Evolutionary conservation across 23 red algal species (phyloP).

Genomic region (Gracilaria domingensis): DNA sequence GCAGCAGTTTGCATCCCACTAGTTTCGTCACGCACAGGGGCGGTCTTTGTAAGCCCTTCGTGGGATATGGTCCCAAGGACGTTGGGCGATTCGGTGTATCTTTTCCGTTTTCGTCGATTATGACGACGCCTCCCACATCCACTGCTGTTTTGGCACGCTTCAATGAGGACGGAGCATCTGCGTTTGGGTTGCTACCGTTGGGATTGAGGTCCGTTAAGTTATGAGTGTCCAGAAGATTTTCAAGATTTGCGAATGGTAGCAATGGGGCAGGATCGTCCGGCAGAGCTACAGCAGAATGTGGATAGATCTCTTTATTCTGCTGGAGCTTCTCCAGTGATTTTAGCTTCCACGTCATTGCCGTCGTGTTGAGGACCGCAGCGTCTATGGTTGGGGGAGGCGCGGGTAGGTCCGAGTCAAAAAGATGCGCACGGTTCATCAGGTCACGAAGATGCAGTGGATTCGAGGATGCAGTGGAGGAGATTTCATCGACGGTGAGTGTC

Average conservation of each 20-base stretch:
- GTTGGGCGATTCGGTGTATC: background rate
- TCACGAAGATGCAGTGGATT: background rate
- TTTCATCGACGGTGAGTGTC: background rate
- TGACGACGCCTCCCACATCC: background rate
- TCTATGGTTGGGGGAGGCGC: background rate
- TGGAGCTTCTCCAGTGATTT: background rate
- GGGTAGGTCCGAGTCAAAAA: background rate
- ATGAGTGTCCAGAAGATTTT: background rate
- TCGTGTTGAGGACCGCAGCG: background rate
- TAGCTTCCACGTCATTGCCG: background rate
- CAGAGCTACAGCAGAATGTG: background rate
- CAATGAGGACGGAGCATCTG: background rate
- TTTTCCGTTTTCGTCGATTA: slow-evolving; percentile 2
- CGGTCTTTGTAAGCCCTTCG: background rate
- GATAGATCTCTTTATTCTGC: background rate
- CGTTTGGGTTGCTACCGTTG: background rate
- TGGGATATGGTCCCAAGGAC: background rate
- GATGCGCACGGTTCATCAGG: background rate
- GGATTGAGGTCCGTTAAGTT: no score
- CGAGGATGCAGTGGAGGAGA: background rate
- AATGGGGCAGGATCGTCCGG: background rate
- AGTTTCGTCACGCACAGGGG: slow-evolving; percentile 11
- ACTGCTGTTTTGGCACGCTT: background rate
- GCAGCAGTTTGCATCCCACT: background rate
- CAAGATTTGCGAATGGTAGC: background rate